phyloP scores from a whole-genome alignment of 129 eudicot genomes.

The Scalesia atractyloides region DNA sequence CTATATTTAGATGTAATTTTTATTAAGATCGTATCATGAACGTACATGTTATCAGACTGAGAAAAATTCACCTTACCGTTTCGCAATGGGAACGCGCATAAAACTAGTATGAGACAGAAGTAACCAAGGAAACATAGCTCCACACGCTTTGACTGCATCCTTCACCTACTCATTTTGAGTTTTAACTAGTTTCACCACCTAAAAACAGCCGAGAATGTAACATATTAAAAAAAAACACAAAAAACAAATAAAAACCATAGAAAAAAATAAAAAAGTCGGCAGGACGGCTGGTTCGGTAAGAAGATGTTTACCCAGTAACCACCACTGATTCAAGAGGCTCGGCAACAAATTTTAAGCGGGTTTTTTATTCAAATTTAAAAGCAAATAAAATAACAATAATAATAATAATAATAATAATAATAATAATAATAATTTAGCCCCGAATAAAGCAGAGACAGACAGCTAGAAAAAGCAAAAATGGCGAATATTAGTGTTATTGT shows the following conservation, averaged over 20 bases:
- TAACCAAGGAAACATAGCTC: too few species aligned
- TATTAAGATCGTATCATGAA: too few species aligned
- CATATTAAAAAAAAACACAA: background rate
- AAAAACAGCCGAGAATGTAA: background rate
- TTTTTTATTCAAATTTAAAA: conserved; percentile 31
- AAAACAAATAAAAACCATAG: background rate
- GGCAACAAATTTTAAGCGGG: conserved; percentile 32
- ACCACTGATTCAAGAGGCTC: background rate
- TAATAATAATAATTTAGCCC: background rate
- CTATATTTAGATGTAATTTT: too few species aligned
- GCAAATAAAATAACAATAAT: background rate
- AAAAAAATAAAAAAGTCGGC: background rate
- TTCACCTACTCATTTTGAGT: too few species aligned
- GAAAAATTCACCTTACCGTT: too few species aligned
- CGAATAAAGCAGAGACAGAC: conserved; percentile 50
- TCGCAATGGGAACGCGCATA: too few species aligned
- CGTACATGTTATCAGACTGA: too few species aligned
- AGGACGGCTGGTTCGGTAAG: conserved; percentile 4
- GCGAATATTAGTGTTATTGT: conserved; percentile 33
- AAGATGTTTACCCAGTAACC: background rate
- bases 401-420: too few species aligned
- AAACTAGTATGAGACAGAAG: too few species aligned
- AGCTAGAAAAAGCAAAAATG: conserved; percentile 45
- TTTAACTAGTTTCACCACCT: too few species aligned
- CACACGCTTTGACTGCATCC: too few species aligned